phyloP scores from a whole-genome alignment of 345 rosid genomes.

The Pistacia atlantica region DNA sequence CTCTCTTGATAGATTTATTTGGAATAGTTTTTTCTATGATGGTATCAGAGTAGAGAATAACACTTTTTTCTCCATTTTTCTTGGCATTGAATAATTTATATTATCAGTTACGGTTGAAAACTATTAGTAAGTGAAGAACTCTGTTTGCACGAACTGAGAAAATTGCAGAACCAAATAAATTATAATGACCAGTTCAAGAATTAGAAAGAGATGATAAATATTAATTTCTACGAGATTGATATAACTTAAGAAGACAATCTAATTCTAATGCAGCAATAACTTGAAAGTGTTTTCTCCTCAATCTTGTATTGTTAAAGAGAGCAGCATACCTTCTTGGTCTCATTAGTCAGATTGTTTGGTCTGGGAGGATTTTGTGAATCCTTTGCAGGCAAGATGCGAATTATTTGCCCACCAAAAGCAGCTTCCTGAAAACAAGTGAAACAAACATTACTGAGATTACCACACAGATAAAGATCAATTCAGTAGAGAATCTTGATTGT shows the following conservation, averaged over 20 bases:
- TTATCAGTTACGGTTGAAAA: too few species aligned
- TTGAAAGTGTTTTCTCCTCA: background rate
- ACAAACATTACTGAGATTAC: background rate
- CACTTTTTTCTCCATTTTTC: too few species aligned
- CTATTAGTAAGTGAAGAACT: background rate
- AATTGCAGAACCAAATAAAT: background rate
- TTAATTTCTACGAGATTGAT: background rate
- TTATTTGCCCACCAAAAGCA: slow-evolving; percentile 24
- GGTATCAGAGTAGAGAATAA: too few species aligned
- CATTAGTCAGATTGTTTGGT: background rate
- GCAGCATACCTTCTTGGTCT: slow-evolving; percentile 5
- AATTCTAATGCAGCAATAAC: background rate
- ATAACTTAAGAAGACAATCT: too few species aligned
- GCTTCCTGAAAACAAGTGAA: slow-evolving; percentile 29
- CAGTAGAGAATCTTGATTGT: too few species aligned
- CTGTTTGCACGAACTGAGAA: background rate
- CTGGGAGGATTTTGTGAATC: background rate
- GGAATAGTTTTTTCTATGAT: too few species aligned
- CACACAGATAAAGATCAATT: too few species aligned
- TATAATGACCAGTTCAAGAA: background rate
- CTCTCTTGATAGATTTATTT: too few species aligned
- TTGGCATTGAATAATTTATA: too few species aligned
- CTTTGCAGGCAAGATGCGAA: slow-evolving; percentile 23
- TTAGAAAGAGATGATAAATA: background rate
- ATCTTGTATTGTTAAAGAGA: background rate